A percentile compares a stretch with the other conserved stretches of the same genome.
Conservation (phyloP, 192 early-diverging fungal species). For the Allomyces macrogynus region DNA sequence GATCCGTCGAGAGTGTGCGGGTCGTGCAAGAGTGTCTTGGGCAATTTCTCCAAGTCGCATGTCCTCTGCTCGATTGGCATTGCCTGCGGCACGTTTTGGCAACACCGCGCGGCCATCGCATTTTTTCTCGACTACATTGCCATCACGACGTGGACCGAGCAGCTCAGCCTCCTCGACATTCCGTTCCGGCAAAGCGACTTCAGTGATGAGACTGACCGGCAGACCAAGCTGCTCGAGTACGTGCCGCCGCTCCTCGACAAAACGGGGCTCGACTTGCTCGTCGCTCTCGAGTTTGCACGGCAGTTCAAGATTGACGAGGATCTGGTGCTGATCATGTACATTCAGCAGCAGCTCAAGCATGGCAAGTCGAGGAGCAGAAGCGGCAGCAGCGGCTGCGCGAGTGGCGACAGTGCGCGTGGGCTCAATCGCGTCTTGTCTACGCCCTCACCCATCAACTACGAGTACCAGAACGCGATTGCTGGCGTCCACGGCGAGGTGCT, state of each 20-base stretch:
- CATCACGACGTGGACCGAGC: too few relatives aligned
- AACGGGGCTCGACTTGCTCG: not conserved
- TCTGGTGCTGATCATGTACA: not conserved
- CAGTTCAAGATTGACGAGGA: not conserved
- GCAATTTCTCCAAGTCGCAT: too few relatives aligned
- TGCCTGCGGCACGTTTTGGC: too few relatives aligned
- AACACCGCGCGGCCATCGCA: too few relatives aligned
- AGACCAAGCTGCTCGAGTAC: not conserved
- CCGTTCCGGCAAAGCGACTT: too few relatives aligned
- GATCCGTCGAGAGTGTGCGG: too few relatives aligned
- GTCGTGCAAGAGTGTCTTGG: too few relatives aligned
- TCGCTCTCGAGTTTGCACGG: not conserved
- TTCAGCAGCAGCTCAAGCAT: not conserved
- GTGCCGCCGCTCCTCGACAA: not conserved
- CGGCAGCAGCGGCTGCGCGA: not conserved
- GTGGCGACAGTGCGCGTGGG: not conserved
- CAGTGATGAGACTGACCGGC: too few relatives aligned
- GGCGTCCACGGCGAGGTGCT: not conserved
- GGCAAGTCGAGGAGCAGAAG: too few relatives aligned
- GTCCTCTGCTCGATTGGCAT: too few relatives aligned
- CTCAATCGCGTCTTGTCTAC: not conserved
- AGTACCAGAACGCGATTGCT: not conserved
- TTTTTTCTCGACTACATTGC: too few relatives aligned
- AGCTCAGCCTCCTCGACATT: too few relatives aligned
- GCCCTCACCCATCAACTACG: not conserved